Percentiles rank a stretch among this genome's conserved stretches.
Evolutionary conservation across 441 rosid species (phyloP).

Genomic region (Sinapis alba): DNA sequence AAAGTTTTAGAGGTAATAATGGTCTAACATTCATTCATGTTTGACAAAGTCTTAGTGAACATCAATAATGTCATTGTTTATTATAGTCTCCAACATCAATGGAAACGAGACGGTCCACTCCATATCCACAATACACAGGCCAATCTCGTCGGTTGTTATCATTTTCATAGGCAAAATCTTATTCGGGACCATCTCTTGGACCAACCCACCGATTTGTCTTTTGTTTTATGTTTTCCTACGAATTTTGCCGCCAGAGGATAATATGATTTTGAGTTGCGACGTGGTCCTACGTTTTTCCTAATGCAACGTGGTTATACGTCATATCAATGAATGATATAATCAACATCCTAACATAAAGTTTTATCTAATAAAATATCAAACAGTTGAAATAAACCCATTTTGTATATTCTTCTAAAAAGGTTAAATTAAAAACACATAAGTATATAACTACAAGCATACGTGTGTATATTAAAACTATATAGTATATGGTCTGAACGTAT

Average conservation of each 20-base stretch:
- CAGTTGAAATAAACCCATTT: background rate
- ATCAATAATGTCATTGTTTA: background rate
- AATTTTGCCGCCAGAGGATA: constrained; percentile 36
- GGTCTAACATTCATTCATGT: background rate
- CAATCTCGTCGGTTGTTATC: background rate
- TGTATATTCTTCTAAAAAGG: background rate
- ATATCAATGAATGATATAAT: background rate
- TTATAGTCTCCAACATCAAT: background rate
- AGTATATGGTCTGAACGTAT: background rate
- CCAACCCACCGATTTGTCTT: constrained; percentile 33
- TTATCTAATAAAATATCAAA: background rate
- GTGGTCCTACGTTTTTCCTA: constrained; percentile 32
- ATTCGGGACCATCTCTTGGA: constrained; percentile 33
- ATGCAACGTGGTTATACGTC: constrained; percentile 22
- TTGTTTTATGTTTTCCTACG: background rate
- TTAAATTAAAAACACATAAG: background rate
- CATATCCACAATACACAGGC: background rate
- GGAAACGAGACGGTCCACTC: constrained; percentile 6
- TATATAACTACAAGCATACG: background rate
- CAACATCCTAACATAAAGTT: background rate
- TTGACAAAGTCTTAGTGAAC: background rate
- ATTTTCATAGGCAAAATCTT: background rate
- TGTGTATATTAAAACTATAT: background rate
- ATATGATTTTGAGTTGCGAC: constrained; percentile 35
- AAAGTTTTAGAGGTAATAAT: too few species aligned